A percentile compares a stretch with the other conserved stretches of the same genome.
Conservation (phyloP, 2,329 filamentous ascomycete species). For the Exophiala phaeomuriformis region DNA sequence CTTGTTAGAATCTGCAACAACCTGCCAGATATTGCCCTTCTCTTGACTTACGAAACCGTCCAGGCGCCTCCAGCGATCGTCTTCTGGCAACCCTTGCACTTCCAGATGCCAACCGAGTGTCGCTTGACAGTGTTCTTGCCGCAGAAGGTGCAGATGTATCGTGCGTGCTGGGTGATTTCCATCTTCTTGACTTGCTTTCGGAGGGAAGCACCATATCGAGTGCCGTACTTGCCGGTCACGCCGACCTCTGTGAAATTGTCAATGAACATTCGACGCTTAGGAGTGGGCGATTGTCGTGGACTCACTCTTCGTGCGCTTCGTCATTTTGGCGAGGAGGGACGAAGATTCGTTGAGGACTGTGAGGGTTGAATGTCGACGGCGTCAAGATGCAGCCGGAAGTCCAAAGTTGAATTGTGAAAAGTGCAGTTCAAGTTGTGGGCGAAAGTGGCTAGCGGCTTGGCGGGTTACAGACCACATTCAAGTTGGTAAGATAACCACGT, state of each 20-base stretch:
- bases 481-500: too few relatives aligned
- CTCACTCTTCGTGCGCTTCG: conserved; percentile 82
- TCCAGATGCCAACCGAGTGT: conserved; percentile 89
- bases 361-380: conserved; percentile 13
- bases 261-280: not conserved
- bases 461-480: not conserved
- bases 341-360: conserved; percentile 14
- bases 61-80: conserved; percentile 89
- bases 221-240: conserved; percentile 98
- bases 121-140: conserved; percentile 93
- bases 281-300: conserved; percentile 8
- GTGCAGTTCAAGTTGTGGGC: not conserved
- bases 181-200: conserved; percentile 99
- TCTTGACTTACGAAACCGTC: conserved; percentile 78
- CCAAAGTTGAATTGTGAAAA: not conserved
- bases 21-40: not conserved
- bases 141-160: conserved; percentile 97
- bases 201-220: conserved; percentile 97
- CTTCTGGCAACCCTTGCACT: conserved; percentile 94
- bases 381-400: conserved; percentile 1
- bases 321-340: conserved; percentile 60
- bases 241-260: conserved; percentile 61
- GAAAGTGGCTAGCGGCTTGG: conserved; percentile 9
- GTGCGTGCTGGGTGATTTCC: conserved; percentile 94
- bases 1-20: conserved; percentile 5